Evolutionary conservation across 805 yeast genomes (phyloP), one percentile per base, ranked within the genome.

Genomic region (Sporopachydermia lactativora): DNA sequence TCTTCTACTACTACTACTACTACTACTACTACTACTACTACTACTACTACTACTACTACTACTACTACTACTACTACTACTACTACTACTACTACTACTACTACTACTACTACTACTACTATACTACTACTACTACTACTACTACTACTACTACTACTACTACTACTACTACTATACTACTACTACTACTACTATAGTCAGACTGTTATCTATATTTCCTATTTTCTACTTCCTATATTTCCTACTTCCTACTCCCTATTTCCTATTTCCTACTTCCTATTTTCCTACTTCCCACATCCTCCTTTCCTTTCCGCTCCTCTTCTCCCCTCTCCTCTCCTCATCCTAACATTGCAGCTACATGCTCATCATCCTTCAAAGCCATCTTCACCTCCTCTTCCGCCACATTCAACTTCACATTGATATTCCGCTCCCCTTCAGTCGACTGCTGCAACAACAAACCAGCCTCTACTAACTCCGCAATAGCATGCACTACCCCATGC

Each of bases 381-480:
- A 66, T 63, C 16, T 67, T 52, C 1, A 85, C 65, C 44, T 82
- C 94, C 43, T 78, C 89, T 38, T 74, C 79, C 3, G 88, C 73
- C 1, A 84, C 64, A 47, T 73, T 75, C 44, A 92, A 61, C 40
- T 81, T 71, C 0, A 89, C 60, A 42, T 76, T 58, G 17, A 77
- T 68, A 42, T 72, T 61, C 39, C 95, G 66, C 50, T 83, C 94
- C 18, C 85, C 77, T 39, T 69, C 70, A 43, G 72, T 62, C 38
- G 71, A 71, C 52, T 83, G 94, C 50, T 75, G 79, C 3, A 75
- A 62, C 2, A 92, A 46, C 4, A 89, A 61, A 0, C 96, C 97
- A 36, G 77, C 75, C 42, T 86, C 96, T 11, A 74, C 73, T 42
- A 89, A 61, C 50, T 85, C 94, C 38, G 68, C 65, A 4, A 86